Conservation (phyloP, 2,329 filamentous ascomycete species). For the Gnomoniopsis smithogilvyi region DNA sequence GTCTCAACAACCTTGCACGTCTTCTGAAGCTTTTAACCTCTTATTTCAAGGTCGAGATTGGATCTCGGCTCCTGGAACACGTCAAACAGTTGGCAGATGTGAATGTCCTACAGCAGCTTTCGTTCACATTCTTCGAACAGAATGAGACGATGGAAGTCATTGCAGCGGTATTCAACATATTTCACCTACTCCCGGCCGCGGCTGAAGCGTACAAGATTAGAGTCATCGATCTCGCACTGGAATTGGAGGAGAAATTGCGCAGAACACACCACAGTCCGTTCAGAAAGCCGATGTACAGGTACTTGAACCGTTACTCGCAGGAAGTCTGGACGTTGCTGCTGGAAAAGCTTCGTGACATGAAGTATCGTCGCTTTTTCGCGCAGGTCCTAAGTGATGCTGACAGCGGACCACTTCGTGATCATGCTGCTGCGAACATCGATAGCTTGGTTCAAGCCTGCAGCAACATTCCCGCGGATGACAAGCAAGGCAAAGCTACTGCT, state of each 20-base stretch:
- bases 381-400: constrained; percentile 77
- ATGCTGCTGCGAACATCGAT: constrained; percentile 70
- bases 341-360: constrained; percentile 76
- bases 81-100: constrained; percentile 87
- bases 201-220: constrained; percentile 89
- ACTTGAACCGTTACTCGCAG: constrained; percentile 87
- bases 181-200: constrained; percentile 88
- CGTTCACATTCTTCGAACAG: constrained; percentile 93
- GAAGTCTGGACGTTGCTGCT: constrained; percentile 82
- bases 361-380: constrained; percentile 85
- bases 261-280: constrained; percentile 91
- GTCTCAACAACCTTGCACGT: constrained; percentile 85
- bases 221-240: constrained; percentile 85
- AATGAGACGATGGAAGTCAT: constrained; percentile 92
- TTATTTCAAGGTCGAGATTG: constrained; percentile 99
- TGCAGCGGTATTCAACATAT: constrained; percentile 92
- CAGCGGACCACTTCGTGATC: constrained; percentile 71
- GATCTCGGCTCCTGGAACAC: constrained; percentile 86
- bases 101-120: constrained; percentile 77
- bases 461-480: constrained; percentile 61
- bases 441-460: constrained; percentile 66
- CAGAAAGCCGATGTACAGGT: constrained; percentile 83
- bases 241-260: constrained; percentile 79
- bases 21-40: constrained; percentile 89
- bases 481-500: constrained; percentile 65